A percentile compares a stretch with the other conserved stretches of the same genome.
Evolutionary conservation across 2,329 filamentous ascomycete species (phyloP).

Genomic region (Xylaria polymorpha): DNA sequence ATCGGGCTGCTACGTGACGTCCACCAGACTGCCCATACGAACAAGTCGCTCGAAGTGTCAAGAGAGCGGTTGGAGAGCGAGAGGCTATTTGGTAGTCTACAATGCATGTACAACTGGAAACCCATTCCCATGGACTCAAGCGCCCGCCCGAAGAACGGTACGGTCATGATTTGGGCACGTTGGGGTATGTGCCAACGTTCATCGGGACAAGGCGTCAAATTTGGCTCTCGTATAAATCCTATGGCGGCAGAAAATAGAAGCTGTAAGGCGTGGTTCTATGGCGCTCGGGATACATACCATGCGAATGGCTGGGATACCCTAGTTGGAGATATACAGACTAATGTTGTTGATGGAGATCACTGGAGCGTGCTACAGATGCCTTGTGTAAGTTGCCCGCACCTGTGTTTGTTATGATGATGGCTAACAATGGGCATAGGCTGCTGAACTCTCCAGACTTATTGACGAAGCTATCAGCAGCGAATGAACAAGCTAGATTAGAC

Average conservation of each 20-base stretch:
- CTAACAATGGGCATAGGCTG: slow-evolving; percentile 25
- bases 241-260: slow-evolving; percentile 33
- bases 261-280: slow-evolving; percentile 36
- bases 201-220: not conserved
- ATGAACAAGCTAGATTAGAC: slow-evolving; percentile 1
- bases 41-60: too few species aligned
- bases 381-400: slow-evolving; percentile 31
- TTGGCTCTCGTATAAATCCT: slow-evolving; percentile 3
- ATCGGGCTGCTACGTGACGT: slow-evolving; percentile 1
- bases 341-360: slow-evolving; percentile 36
- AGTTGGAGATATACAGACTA: slow-evolving; percentile 30
- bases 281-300: slow-evolving; percentile 28
- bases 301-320: slow-evolving; percentile 37
- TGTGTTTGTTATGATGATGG: not conserved
- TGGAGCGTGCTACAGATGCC: slow-evolving; percentile 37
- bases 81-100: slow-evolving; percentile 27
- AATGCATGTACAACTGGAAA: slow-evolving; percentile 37
- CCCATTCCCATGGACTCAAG: slow-evolving; percentile 31
- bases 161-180: slow-evolving; percentile 37
- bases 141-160: slow-evolving; percentile 25
- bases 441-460: slow-evolving; percentile 24
- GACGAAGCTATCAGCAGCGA: slow-evolving; percentile 25
- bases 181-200: slow-evolving; percentile 24
- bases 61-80: slow-evolving; percentile 18
- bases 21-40: not conserved